Percentiles rank a stretch among this genome's conserved stretches.
Evolutionary conservation across 2,329 filamentous ascomycete species (phyloP).

Genomic region (Aureobasidium uvarum): DNA sequence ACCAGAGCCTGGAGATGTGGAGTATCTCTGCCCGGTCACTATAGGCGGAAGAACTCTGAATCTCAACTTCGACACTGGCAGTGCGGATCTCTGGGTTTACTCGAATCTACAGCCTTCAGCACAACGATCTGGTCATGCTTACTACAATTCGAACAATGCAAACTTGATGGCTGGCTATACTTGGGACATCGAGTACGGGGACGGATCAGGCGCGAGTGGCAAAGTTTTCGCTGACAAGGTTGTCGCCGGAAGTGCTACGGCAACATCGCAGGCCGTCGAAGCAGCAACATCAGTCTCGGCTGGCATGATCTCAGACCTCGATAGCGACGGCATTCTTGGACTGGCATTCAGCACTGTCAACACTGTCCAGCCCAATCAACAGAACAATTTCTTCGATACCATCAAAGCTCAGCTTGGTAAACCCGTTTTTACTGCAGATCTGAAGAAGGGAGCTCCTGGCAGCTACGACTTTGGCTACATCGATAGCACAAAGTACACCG

Average conservation of each 20-base stretch:
- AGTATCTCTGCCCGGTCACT: conserved; percentile 55
- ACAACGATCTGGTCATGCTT: conserved; percentile 54
- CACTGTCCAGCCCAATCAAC: conserved; percentile 51
- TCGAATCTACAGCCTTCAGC: conserved; percentile 55
- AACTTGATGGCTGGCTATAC: conserved; percentile 50
- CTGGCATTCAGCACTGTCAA: conserved; percentile 61
- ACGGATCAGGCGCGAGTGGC: conserved; percentile 63
- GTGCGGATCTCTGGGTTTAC: conserved; percentile 68
- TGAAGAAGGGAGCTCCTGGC: conserved; percentile 55
- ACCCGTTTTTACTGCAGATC: conserved; percentile 57
- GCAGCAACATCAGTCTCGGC: conserved; percentile 59
- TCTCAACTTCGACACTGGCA: conserved; percentile 70
- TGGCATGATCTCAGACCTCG: conserved; percentile 50
- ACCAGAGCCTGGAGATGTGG: conserved; percentile 9
- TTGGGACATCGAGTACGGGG: conserved; percentile 65
- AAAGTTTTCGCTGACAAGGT: conserved; percentile 66
- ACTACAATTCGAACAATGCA: conserved; percentile 55
- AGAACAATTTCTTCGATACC: conserved; percentile 60
- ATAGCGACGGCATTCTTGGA: conserved; percentile 61
- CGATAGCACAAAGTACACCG: conserved; percentile 58
- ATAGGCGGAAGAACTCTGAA: conserved; percentile 63
- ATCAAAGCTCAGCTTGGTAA: conserved; percentile 52
- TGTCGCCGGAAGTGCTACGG: conserved; percentile 58
- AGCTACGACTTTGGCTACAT: conserved; percentile 61
- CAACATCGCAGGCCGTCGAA: conserved; percentile 63